A percentile compares a stretch with the other conserved stretches of the same genome.
These are phyloP conservation scores for Phyllachora maydis DNA, from an alignment of 2,329 filamentous ascomycete genomes.

Conservation along the genomic window DNA sequence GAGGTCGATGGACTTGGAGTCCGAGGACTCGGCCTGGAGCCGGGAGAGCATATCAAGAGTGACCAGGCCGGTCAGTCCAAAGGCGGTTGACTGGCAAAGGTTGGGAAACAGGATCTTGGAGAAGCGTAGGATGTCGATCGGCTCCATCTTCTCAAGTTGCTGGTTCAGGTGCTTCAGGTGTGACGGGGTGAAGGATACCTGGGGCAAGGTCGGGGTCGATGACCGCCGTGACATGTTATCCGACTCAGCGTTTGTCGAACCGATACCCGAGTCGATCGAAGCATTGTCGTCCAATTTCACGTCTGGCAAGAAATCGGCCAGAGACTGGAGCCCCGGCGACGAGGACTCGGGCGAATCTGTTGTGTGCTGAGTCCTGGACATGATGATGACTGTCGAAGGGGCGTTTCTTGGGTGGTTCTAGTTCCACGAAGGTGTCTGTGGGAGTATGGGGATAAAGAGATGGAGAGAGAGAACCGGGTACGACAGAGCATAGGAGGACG, in stretches of 20 bases:
- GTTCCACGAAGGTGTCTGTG: no score
- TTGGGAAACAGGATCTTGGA: constrained; percentile 77
- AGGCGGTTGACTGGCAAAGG: constrained; percentile 72
- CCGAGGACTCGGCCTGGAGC: constrained; percentile 40
- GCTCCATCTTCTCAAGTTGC: constrained; percentile 71
- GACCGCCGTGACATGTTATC: constrained; percentile 13
- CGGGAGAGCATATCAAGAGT: constrained; percentile 74
- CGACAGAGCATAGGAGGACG: no score
- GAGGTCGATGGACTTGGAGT: constrained; percentile 35
- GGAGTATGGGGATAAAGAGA: no score
- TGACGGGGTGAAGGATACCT: constrained; percentile 66
- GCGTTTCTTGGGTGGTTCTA: no score
- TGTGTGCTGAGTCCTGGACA: no score
- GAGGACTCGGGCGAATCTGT: constrained; percentile 17
- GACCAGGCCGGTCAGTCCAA: constrained; percentile 61
- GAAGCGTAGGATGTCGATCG: constrained; percentile 83
- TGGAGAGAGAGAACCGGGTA: no score
- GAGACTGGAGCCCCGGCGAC: constrained; percentile 14
- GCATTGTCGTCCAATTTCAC: constrained; percentile 17
- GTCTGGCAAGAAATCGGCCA: no score
- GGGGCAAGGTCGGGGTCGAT: constrained; percentile 46
- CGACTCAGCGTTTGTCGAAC: no score
- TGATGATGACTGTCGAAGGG: no score
- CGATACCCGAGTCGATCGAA: constrained; percentile 65
- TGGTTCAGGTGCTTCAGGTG: constrained; percentile 83